Base-by-base conservation (phyloP, 2,329 filamentous ascomycete genomes). In the Anthostomella pinea region DNA sequence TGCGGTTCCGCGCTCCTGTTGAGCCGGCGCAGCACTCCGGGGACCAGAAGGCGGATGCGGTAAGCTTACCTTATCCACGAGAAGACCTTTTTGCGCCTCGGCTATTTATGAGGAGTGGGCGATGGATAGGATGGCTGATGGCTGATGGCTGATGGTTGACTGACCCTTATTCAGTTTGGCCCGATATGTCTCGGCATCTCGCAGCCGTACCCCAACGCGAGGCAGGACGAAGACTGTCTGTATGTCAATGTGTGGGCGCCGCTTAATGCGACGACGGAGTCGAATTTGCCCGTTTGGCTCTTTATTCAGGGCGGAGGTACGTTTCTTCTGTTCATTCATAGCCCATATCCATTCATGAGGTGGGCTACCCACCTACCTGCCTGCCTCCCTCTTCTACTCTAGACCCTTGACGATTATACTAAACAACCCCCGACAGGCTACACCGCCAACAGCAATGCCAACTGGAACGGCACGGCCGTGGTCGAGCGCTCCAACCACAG, bases 241-340 rank as follows among this genome's bases (percentile, higher is more conserved):
- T 72, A 64, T 34, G 59, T 59, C 26, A 70, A 72, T 35, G 62
- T 72, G 6, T 73, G 66, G 61, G 53, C 60, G 6, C 68, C 69
- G 0, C 48, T 63, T 0, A 58, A 58, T 22, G 63, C 65, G 2
- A 70, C 64, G 9, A 30, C 40, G 0, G 37, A 47, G 9, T 68
- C 67, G 0, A 72, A 70, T 39, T 46, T 76, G 15, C 72, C 73
- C 1, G 72, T 78, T 5, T 75, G 72, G 68, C 58, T 76, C 8
- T 77, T 72, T 51, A 74, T 77, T 29, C 70, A 68, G 42, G 51
- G 55, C 8, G 53, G 52, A 25, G 51, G 51, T 51, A 24, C 15
- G 4, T 15, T 14, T 20, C 15, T 6, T 24, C 7, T 19, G 11
- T 30, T 25, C 10, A 6, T 24, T 15, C 24, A 15, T 19, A 33